phyloP scores from a whole-genome alignment of 1,284 basidiomycete species.

The Hypsizygus ulmarius region DNA sequence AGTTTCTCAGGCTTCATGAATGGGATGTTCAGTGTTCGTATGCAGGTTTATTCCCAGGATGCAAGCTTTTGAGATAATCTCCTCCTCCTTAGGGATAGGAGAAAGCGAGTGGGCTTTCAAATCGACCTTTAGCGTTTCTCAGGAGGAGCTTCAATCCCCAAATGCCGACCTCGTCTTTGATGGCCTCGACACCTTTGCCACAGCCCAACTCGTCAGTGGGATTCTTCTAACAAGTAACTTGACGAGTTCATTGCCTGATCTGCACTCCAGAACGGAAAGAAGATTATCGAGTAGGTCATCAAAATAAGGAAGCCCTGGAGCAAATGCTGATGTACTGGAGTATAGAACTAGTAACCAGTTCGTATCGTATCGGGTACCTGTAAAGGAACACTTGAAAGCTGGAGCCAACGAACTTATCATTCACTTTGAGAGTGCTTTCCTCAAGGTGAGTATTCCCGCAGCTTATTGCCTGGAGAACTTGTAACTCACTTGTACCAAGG shows the following conservation, averaged over 20 bases:
- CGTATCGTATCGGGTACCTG: slow-evolving; percentile 59
- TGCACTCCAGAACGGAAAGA: slow-evolving; percentile 62
- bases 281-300: slow-evolving; percentile 59
- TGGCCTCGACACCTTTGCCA: slow-evolving; percentile 85
- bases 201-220: slow-evolving; percentile 60
- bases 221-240: neutral
- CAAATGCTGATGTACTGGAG: neutral
- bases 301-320: neutral
- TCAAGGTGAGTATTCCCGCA: slow-evolving; percentile 47
- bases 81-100: slow-evolving; percentile 66
- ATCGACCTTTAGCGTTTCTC: slow-evolving; percentile 56
- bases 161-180: slow-evolving; percentile 80
- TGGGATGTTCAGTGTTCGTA: slow-evolving; percentile 80
- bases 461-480: neutral
- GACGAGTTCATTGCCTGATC: neutral
- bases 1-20: slow-evolving; percentile 78
- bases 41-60: neutral
- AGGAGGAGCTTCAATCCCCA: slow-evolving; percentile 42
- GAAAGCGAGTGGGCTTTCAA: slow-evolving; percentile 86
- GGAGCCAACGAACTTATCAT: slow-evolving; percentile 71
- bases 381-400: slow-evolving; percentile 50
- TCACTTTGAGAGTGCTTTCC: slow-evolving; percentile 73
- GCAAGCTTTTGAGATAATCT: slow-evolving; percentile 2
- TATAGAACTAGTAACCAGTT: slow-evolving; percentile 77
- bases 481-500: slow-evolving; percentile 35